Base-by-base conservation (phyloP, 225 moss, liverwort and hornwort species). In the Antitrichia curtipendula region DNA sequence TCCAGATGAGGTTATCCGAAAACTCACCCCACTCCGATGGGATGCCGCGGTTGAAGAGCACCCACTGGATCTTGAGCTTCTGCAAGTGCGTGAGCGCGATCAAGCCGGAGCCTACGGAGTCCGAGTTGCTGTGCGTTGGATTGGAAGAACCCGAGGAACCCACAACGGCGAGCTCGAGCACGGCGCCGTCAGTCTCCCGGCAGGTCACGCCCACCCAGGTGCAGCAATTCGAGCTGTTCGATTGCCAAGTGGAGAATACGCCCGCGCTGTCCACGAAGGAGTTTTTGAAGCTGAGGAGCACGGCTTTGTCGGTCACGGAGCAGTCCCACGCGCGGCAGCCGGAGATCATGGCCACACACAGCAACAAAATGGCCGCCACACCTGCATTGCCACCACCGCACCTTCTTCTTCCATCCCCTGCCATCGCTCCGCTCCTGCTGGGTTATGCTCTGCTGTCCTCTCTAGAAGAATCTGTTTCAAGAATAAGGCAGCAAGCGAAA, bases 61-160 rank as follows among this genome's bases (percentile, higher is more conserved):
- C 91, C 91, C 91, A 94, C 91, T 92, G 90, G 77, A 94, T 87
- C 89, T 87, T 91, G 5, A 94, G 90, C 81, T 89, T 90, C 90
- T 91, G 85, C 57, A 94, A 77, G 20, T 58, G 1, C 15, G 34
- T 4, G 16, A 94, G 90, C 14, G 85, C 89, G 27, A 87, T 74
- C 27, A 94, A 87, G 31, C 91, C 86, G 12, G 86, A 10, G 45
- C 88, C 91, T 69, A 56, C 87, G 7, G 31, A 27, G 57, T 50
- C 86, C 54, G 43, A 80, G 43, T 13, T 50, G 79, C 85, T 82
- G 68, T 89, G 90, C 0, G 91, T 61, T 59, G 89, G 93, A 64
- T 78, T 73, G 79, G 71, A 38, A 20, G 89, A 38, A 20, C 74
- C 82, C 11, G 93, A 87, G 60, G 89, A 15, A 7, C 92, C 93